Base-by-base conservation (phyloP, 768 basidiomycete genomes). In the Hirschioporus abietinus region DNA sequence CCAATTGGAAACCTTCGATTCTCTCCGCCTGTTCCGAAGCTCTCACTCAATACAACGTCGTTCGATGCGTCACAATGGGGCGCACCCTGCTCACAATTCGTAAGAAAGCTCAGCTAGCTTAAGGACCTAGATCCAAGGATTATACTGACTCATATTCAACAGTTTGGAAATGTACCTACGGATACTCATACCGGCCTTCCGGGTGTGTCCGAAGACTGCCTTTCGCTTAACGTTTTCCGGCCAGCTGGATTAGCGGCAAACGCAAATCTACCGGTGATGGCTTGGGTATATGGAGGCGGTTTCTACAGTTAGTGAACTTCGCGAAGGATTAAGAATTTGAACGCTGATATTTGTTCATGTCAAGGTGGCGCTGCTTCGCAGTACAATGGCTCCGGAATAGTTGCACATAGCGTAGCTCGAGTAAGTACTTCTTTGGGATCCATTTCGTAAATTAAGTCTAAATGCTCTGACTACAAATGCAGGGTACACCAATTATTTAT, bases 401-500 rank as follows among this genome's bases (percentile, higher is more conserved):
- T 76, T 25, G 65, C 70, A 1, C 71, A 72, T n/a, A 75, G 76
- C 59, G 62, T 74, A 8, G 27, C 68, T 17, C 66, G 73, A 12
- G 76, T 75, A 64, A 30, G 68, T 69, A 7, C 34, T 42, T 57
- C 17, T 20, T 61, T 8, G 9, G 24, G 8, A 17, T 57, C 58
- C n/a, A 1, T 52, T 20, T 52, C 42, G 42, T 12, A 20, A 52
- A 52, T 5, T 20, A 52, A 15, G 42, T 35, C 7, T 61, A 12
- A 12, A 27, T n/a, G 34, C 7, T 27, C 34, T 5, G 8, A 52
- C 20, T 52, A 15, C 20, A 52, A 52, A 52, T 20, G 18, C 30
- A 78, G 80, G 79, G 79, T 7, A 78, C 79, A 30, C 84, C 85
- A 18, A 71, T 84, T 57, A 74, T 87, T 60, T 82, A 78, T 69